A percentile compares a stretch with the other conserved stretches of the same genome.
Evolutionary conservation across 345 rosid species (phyloP).

Genomic region (Lumnitzera racemosa): DNA sequence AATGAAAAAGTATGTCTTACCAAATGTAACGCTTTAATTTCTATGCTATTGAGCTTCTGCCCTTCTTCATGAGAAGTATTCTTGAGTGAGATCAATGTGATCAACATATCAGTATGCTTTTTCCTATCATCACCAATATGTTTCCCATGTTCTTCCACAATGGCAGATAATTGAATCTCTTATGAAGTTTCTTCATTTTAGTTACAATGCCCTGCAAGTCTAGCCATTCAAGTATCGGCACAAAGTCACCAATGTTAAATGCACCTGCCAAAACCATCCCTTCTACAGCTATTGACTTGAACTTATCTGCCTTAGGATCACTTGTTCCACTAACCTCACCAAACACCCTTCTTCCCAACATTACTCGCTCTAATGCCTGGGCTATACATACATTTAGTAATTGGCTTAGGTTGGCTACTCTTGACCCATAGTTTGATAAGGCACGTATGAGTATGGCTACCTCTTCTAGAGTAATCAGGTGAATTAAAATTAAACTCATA

Average conservation of each 20-base stretch:
- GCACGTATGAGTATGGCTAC: conserved; percentile 35
- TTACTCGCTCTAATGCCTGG: conserved; percentile 71
- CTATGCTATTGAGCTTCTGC: conserved; percentile 58
- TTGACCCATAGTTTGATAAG: conserved; percentile 22
- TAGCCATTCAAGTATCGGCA: conserved; percentile 70
- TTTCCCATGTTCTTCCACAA: conserved; percentile 56
- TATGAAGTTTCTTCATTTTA: conserved; percentile 84
- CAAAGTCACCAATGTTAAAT: conserved; percentile 77
- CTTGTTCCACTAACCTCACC: conserved; percentile 39
- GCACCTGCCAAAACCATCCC: conserved; percentile 75
- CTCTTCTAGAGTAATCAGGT: conserved; percentile 37
- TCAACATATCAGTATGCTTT: conserved; percentile 41
- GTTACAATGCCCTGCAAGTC: conserved; percentile 76
- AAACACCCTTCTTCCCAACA: conserved; percentile 65
- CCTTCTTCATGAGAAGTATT: conserved; percentile 40
- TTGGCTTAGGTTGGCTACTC: conserved; percentile 49
- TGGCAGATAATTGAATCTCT: conserved; percentile 56
- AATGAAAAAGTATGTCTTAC: conserved; percentile 17
- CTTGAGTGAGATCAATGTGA: conserved; percentile 53
- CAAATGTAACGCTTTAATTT: conserved; percentile 79
- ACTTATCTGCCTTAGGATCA: conserved; percentile 71
- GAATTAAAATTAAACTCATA: too few relatives aligned
- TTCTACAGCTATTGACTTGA: conserved; percentile 86
- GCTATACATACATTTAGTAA: conserved; percentile 54
- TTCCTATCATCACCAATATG: conserved; percentile 10